Percentiles rank a stretch among this genome's conserved stretches.
These are phyloP conservation scores for Neonectria faginata DNA, from an alignment of 2,329 filamentous ascomycete genomes.

Conservation along the genomic window DNA sequence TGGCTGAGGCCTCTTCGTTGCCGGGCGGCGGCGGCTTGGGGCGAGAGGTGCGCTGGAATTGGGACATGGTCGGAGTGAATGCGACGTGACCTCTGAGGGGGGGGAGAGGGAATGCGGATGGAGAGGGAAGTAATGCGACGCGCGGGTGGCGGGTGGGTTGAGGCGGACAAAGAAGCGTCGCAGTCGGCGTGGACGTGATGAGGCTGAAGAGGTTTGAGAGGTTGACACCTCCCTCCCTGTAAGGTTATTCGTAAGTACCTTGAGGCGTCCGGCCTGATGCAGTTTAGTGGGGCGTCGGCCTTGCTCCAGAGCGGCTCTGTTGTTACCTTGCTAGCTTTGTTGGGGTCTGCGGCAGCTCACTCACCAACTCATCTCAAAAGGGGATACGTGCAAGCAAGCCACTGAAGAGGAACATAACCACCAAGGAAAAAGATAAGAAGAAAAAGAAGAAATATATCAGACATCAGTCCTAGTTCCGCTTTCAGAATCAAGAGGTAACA, in stretches of 20 bases:
- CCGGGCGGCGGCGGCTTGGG: slow-evolving; percentile 76
- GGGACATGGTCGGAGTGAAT: slow-evolving; percentile 29
- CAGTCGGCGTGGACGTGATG: slow-evolving; percentile 4
- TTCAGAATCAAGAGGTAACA: background rate
- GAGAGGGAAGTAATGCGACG: slow-evolving; percentile 7
- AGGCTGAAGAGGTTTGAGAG: slow-evolving; percentile 28
- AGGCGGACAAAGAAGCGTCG: background rate
- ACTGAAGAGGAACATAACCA: background rate
- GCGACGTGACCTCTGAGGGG: background rate
- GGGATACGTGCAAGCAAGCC: background rate
- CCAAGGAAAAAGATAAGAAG: background rate
- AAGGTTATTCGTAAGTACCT: too few species aligned
- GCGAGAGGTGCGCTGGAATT: slow-evolving; percentile 64
- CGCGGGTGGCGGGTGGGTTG: background rate
- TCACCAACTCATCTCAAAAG: slow-evolving; percentile 20
- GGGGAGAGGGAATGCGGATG: background rate
- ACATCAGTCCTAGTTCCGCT: background rate
- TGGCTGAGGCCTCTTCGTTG: slow-evolving; percentile 87
- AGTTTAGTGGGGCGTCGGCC: slow-evolving; percentile 39
- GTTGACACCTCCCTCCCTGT: background rate
- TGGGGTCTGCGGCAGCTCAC: slow-evolving; percentile 18
- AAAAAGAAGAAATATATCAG: background rate
- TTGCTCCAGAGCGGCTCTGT: background rate
- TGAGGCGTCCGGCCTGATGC: slow-evolving; percentile 20
- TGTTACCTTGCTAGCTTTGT: background rate